A percentile compares a stretch with the other conserved stretches of the same genome.
These are phyloP conservation scores for Dissophora ornata DNA, from an alignment of 192 early-diverging fungal species.

Conservation along the genomic window DNA sequence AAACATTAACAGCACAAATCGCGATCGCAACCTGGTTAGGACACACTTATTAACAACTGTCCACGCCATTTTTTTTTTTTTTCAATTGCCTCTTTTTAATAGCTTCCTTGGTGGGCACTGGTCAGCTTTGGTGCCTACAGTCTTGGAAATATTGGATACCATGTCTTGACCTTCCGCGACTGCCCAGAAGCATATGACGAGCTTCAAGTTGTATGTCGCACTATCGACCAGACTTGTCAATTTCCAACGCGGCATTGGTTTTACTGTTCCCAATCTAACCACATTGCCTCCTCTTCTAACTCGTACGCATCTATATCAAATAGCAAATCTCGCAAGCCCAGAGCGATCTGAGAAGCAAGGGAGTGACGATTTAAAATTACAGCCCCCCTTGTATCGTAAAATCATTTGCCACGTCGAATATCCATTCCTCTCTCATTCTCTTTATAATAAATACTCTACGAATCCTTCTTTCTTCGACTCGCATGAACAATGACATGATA, in stretches of 20 bases:
- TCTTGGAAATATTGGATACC: conserved; percentile 87
- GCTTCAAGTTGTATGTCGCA: conserved; percentile 74
- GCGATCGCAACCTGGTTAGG: not conserved
- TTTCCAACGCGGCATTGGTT: not conserved
- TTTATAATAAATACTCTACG: too few relatives aligned
- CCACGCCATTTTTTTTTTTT: not conserved
- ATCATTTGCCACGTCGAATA: conserved; percentile 20
- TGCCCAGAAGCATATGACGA: conserved; percentile 91
- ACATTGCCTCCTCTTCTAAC: too few relatives aligned
- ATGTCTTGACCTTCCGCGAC: conserved; percentile 89
- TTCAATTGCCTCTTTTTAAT: not conserved
- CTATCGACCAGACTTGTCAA: not conserved
- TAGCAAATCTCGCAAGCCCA: conserved; percentile 90
- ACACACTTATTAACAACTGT: too few relatives aligned
- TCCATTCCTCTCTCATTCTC: too few relatives aligned
- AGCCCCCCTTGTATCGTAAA: too few relatives aligned
- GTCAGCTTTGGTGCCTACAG: conserved; percentile 92
- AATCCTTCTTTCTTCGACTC: too few relatives aligned
- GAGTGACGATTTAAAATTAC: conserved; percentile 62
- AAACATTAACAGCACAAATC: not conserved
- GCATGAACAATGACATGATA: too few relatives aligned
- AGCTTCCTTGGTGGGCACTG: conserved; percentile 83
- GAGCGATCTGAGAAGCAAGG: conserved; percentile 77
- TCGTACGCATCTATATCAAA: too few relatives aligned
- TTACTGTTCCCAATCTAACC: not conserved